Base-by-base conservation (phyloP, 192 early-diverging fungal species). In the Phlyctochytrium arcticum region DNA sequence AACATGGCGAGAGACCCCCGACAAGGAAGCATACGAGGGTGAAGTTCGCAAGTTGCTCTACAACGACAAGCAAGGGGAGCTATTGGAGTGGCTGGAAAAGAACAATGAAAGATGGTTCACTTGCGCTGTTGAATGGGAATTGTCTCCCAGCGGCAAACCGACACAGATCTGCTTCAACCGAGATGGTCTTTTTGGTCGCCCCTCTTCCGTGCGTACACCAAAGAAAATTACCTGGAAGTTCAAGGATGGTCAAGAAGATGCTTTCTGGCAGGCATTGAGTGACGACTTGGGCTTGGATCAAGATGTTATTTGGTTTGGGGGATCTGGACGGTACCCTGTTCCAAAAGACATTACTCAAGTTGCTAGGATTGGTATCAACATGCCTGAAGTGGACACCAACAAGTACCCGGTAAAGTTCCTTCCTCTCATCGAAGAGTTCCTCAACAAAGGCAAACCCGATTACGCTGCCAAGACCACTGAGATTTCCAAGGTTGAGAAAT, bases 11-110 rank as follows among this genome's bases (percentile, higher is more conserved):
- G 26, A 53, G n/a, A 53, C 26, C 26, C 19, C 19, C 2, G 50
- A 53, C 19, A 53, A 53, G 50, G 50, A 53, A 53, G 50, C 50
- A 21, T 53, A 23, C 26, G 50, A 53, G 26, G 26, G 50, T 27
- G 50, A 53, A 2, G 50, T 53, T 53, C 50, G 50, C 15, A 53
- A 15, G 26, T 26, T 21, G n/a, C 50, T 53, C 12, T 27, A 53
- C 19, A 27, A 53, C n/a, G 50, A 53, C 15, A 53, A 53, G 50
- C 19, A 53, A 24, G 26, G 26, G 17, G 50, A 53, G 50, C 26
- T 53, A 2, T 53, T 12, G 2, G 26, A 53, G n/a, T n/a, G n/a
- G 50, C 50, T 53, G 26, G 17, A 2, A 0, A 21, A 44, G 15
- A 44, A 44, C 2, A 2, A 44, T 44, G 15, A 44, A 2, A 44